A percentile compares a stretch with the other conserved stretches of the same genome.
Conservation (phyloP, 129 eudicot species). For the Flaveria trinervia region DNA sequence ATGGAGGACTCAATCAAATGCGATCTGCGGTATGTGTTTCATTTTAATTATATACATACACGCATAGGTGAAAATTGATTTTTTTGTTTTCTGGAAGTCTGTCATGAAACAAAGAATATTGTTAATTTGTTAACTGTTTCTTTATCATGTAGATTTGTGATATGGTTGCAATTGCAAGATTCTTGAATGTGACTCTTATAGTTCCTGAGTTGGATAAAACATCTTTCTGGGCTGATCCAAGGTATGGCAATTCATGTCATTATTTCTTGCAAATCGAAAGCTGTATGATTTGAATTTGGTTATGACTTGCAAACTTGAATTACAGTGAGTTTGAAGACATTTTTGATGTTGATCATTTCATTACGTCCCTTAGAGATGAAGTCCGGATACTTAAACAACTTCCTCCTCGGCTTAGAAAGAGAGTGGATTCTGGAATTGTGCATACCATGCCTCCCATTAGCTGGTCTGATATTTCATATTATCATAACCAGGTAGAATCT, state of each 20-base stretch:
- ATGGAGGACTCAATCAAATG: conserved; percentile 98
- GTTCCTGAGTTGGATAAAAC: conserved; percentile 95
- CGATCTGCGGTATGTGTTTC: conserved; percentile 76
- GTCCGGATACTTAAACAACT: conserved; percentile 84
- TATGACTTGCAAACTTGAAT: neutral
- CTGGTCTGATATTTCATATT: conserved; percentile 97
- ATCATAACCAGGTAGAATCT: conserved; percentile 67
- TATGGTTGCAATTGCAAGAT: conserved; percentile 93
- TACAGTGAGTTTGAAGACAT: conserved; percentile 91
- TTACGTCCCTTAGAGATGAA: conserved; percentile 89
- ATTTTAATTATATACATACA: neutral
- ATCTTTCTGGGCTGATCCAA: conserved; percentile 98
- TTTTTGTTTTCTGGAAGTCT: neutral
- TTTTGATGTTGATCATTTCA: conserved; percentile 88
- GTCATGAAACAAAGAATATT: neutral
- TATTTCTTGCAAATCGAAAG: neutral
- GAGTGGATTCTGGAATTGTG: conserved; percentile 67
- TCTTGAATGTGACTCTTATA: conserved; percentile 78
- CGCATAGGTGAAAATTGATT: neutral
- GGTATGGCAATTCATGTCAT: conserved; percentile 39
- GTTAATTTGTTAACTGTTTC: neutral
- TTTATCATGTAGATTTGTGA: conserved; percentile 74
- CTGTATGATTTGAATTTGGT: conserved; percentile 10
- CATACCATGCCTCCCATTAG: conserved; percentile 88
- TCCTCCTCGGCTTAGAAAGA: conserved; percentile 80